Evolutionary conservation across 192 early-diverging fungal genomes (phyloP).

Genomic region (Coemansia sp.): DNA sequence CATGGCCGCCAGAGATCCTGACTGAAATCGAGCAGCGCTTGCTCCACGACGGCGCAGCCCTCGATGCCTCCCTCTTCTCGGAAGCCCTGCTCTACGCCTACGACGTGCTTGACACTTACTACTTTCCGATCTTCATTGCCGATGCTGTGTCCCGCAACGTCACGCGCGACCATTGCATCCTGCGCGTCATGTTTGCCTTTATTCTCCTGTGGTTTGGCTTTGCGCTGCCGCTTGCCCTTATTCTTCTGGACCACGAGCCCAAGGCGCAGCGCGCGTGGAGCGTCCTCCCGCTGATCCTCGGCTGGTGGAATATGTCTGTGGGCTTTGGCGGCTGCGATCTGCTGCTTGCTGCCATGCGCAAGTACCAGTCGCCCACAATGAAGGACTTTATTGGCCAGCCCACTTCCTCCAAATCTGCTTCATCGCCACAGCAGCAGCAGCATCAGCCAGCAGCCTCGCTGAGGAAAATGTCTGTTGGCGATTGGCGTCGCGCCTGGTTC

Average conservation of each 20-base stretch:
- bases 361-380: conserved; percentile 50
- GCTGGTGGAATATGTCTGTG: conserved; percentile 57
- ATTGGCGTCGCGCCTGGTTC: conserved; percentile 50
- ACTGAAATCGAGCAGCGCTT: conserved; percentile 55
- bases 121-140: conserved; percentile 52
- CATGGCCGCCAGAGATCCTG: conserved; percentile 57
- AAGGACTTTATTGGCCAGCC: conserved; percentile 16
- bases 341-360: conserved; percentile 48
- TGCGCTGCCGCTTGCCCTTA: conserved; percentile 48
- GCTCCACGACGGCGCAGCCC: conserved; percentile 44
- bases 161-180: conserved; percentile 50
- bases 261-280: conserved; percentile 43
- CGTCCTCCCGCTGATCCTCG: conserved; percentile 40
- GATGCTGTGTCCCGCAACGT: conserved; percentile 54
- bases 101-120: conserved; percentile 57
- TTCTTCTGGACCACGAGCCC: conserved; percentile 43
- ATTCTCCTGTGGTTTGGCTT: conserved; percentile 50
- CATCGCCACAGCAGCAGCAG: too few relatives aligned
- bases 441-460: conserved; percentile 8
- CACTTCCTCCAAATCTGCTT: neutral
- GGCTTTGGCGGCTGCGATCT: conserved; percentile 56
- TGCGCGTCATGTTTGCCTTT: conserved; percentile 51
- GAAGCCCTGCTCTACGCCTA: conserved; percentile 53
- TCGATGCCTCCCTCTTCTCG: conserved; percentile 42
- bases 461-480: conserved; percentile 13